Base-by-base conservation (phyloP, 495 filamentous ascomycete genomes). In the Lophiostoma macrostomum region DNA sequence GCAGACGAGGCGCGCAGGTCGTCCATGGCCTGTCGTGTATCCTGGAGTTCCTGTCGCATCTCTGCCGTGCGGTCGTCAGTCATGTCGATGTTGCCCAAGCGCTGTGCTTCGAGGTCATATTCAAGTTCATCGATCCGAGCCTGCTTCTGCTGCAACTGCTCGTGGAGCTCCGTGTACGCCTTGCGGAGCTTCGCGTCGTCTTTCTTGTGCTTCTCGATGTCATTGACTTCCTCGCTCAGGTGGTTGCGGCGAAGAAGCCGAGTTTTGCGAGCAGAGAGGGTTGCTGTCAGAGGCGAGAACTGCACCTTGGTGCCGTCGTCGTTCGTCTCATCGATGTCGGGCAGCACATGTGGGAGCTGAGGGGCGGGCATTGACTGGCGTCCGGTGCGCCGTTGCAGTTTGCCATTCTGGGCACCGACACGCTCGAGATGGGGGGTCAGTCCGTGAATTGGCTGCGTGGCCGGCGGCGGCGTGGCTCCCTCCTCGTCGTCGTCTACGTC, bases 171-270 rank as follows among this genome's bases (percentile, higher is more conserved):
- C 13, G 47, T 29, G 28, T 64, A 20, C 41, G 64, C 61, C 10
- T 58, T 35, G 16, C 41, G 22, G 11, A 24, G 34, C 44, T 53
- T 48, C 19, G 23, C 27, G 38, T 67, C 63, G 24, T 57, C 49
- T 37, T 49, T 58, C 34, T 58, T 50, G 46, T 67, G 58, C 18
- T 60, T 36, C 19, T 65, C 66, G 34, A 88, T 81, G 16, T 67
- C 69, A 66, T 86, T 90, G 53, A 87, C 78, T 65, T 90, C 86
- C 62, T 89, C 81, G 57, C 85, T 88, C 29, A 93, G 67, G 23
- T 86, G 81, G 53, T 83, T 82, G 18, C 87, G 80, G 12, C 80
- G 76, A 20, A 90, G 76, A 36, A 86, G 77, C 19, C 87, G 80
- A 64, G 83, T 81, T n/a, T 80, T 76, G n/a, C 88, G 79, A 19